Base-by-base conservation (phyloP, 164 flowering plant genomes). In the Macadamia integrifolia region DNA sequence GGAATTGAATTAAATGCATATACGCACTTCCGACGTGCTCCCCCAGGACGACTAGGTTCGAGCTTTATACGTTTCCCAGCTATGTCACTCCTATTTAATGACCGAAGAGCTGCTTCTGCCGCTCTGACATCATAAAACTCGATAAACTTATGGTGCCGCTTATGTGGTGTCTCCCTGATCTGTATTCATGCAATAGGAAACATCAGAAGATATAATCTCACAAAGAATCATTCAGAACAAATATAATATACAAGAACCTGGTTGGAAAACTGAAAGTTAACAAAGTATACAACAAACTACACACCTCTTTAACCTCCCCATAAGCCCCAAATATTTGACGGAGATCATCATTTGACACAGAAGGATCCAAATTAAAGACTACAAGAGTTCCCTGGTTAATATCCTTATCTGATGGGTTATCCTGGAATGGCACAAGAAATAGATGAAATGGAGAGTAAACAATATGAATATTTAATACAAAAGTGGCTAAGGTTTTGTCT, bases 1-100 rank as follows among this genome's bases (percentile, higher is more conserved):
- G 46, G 50, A 17, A 17, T 14, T 14, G 15, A 46, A 11, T 46
- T 46, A 58, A 42, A 66, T 15, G n/a, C 4, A 10, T 28, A 40
- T 74, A 79, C 89, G 29, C 75, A 93, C 98, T 83, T 93, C 70
- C 97, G 79, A 58, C 98, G 92, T 74, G 97, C 89, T 76, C 98
- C 98, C 69, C 98, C 97, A n/a, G 98, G 98, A 52, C 98, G 91
- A 71, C 97, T 93, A 64, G 96, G 97, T 80, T 91, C 97, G 72
- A 93, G 90, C 79, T 93, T 93, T 72, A 93, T 88, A 67, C 96
- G 94, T 78, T 93, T 93, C 48, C 98, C 98, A 75, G 96, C 98
- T 72, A 93, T 93, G 74, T 93, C 98, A 75, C 92, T 86, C 71
- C 91, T 87, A 80, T 93, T 93, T 76, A 93, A 84, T 60, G 90